Evolutionary conservation across 495 filamentous ascomycete genomes (phyloP), one percentile per base, ranked within the genome.

Genomic region (Apodospora peruviana): DNA sequence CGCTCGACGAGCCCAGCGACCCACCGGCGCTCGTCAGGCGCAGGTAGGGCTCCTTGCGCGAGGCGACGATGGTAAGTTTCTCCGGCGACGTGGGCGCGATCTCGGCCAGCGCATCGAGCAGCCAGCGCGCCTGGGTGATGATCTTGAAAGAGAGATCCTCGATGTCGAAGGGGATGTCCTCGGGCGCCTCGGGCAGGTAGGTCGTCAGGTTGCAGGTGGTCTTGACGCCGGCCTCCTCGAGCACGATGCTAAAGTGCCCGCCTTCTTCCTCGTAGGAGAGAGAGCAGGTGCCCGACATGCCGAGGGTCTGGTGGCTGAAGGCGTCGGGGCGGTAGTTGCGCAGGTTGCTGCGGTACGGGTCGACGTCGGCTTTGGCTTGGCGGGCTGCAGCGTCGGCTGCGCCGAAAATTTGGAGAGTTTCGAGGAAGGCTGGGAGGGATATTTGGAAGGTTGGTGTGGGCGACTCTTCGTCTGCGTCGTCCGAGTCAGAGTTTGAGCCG

Each of bases 151-250:
- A 77, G 4, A 96, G 75, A 32, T 81, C 76, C 35, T 91, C 81
- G 32, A 87, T 80, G 58, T 87, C 80, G 25, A 96, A 82, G 8
- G 91, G 91, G 27, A 97, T 95, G 44, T 93, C 87, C 27, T 77
- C 77, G 14, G 73, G 73, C 25, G 63, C 62, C 47, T 81, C 77
- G 22, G 89, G 78, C 42, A 90, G 82, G 61, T 95, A 98, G 5
- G 93, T 96, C n/a, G 82, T 85, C 25, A 98, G 75, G 45, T 93
- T 85, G 75, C 91, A 96, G 19, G 84, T 93, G 4, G 93, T 97
- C 21, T 85, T 89, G 35, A 95, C 82, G n/a, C 84, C 85, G 0
- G 81, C 70, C 68, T 96, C 93, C 55, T 88, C 81, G 23, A 98
- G 73, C 44, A 87, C 83, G 56, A 91, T 79, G 69, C 80, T 81